Evolutionary conservation across 176 grass and related monocot genomes (phyloP).

Genomic region (Poa annua): DNA sequence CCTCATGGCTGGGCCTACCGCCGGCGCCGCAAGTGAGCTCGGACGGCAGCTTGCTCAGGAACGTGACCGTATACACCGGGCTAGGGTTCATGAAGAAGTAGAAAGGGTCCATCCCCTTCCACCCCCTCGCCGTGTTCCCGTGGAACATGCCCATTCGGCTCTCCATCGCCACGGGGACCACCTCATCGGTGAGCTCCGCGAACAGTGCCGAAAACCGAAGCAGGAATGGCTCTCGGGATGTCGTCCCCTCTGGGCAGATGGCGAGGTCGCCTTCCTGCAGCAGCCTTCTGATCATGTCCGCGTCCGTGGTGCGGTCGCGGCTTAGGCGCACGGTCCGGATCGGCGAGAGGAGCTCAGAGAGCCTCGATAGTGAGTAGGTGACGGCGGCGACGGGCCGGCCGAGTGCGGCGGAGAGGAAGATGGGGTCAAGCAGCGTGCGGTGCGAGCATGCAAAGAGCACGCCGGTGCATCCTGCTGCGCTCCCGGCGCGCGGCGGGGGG

Average conservation of each 20-base stretch:
- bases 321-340: slow-evolving; percentile 69
- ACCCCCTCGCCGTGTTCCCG: slow-evolving; percentile 79
- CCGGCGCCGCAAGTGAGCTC: slow-evolving; percentile 68
- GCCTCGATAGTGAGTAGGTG: slow-evolving; percentile 69
- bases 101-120: slow-evolving; percentile 89
- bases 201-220: slow-evolving; percentile 86
- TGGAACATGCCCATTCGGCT: slow-evolving; percentile 75
- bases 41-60: slow-evolving; percentile 67
- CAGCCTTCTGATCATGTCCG: slow-evolving; percentile 55
- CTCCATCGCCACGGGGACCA: slow-evolving; percentile 88
- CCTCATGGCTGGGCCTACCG: slow-evolving; percentile 72
- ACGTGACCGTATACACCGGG: slow-evolving; percentile 74
- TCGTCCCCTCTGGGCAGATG: slow-evolving; percentile 84
- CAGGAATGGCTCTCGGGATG: slow-evolving; percentile 78
- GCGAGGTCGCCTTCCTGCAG: slow-evolving; percentile 70
- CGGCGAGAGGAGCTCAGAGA: slow-evolving; percentile 73
- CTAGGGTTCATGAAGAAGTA: slow-evolving; percentile 97
- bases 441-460: slow-evolving; percentile 79
- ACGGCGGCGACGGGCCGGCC: slow-evolving; percentile 60
- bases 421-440: slow-evolving; percentile 76
- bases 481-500: slow-evolving; percentile 46
- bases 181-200: slow-evolving; percentile 78
- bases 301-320: slow-evolving; percentile 60
- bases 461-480: slow-evolving; percentile 18
- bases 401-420: slow-evolving; percentile 59